Conservation (phyloP, 495 filamentous ascomycete genomes). For the Poronia punctata region DNA sequence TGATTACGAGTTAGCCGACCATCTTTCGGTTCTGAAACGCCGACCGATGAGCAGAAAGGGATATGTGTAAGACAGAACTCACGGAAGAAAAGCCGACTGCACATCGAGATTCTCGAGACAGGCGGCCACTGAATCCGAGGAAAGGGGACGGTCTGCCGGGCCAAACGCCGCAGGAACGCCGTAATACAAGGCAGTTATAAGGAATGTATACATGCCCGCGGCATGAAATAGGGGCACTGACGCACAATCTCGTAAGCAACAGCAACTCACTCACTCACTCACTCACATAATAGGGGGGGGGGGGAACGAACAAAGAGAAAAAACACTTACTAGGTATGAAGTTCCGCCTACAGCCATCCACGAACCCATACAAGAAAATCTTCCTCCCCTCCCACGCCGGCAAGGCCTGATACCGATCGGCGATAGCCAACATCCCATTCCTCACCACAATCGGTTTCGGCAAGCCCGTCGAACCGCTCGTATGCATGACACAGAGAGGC, state of each 20-base stretch:
- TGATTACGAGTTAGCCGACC: no score
- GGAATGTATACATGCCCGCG: conserved; percentile 26
- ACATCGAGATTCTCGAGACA: conserved; percentile 27
- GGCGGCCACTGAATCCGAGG: conserved; percentile 25
- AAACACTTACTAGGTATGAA: conserved; percentile 19
- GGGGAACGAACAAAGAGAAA: no score
- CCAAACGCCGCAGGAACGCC: conserved; percentile 26
- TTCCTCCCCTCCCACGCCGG: conserved; percentile 18
- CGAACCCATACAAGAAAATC: conserved; percentile 18
- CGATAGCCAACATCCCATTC: conserved; percentile 40
- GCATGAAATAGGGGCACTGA: conserved; percentile 32
- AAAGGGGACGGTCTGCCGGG: conserved; percentile 31
- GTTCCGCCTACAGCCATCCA: background rate
- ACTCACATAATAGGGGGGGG: no score
- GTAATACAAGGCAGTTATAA: conserved; percentile 25
- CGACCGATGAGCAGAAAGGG: no score
- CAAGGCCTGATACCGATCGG: conserved; percentile 27
- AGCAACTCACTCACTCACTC: background rate
- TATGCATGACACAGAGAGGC: conserved; percentile 46
- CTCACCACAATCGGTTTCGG: conserved; percentile 47
- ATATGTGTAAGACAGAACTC: conserved; percentile 1
- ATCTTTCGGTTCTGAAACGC: no score
- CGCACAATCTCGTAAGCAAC: conserved; percentile 18
- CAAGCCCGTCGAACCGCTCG: conserved; percentile 53
- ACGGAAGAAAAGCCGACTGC: conserved; percentile 26